Conservation (phyloP, 2,329 filamentous ascomycete genomes). For the Arthrinium puccinioides region DNA sequence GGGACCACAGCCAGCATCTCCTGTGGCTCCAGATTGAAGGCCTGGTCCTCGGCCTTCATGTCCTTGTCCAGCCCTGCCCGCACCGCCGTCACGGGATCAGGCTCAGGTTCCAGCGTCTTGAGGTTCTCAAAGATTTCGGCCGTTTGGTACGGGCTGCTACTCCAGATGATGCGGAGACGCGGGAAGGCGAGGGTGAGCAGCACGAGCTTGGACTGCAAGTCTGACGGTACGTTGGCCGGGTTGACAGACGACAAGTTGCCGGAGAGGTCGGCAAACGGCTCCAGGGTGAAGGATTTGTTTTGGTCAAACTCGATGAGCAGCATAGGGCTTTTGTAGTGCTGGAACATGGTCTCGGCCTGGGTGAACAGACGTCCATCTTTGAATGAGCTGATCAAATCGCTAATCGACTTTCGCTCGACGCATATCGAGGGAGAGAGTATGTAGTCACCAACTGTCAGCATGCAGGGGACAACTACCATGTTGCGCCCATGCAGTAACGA, state of each 20-base stretch:
- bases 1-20: conserved; percentile 86
- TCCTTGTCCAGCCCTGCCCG: conserved; percentile 67
- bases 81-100: conserved; percentile 82
- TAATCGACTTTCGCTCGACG: conserved; percentile 88
- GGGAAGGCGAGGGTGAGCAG: conserved; percentile 90
- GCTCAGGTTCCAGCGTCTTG: conserved; percentile 83
- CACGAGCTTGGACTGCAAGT: conserved; percentile 87
- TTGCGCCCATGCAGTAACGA: conserved; percentile 84
- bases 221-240: conserved; percentile 53
- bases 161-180: conserved; percentile 87
- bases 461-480: conserved; percentile 86
- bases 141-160: conserved; percentile 85
- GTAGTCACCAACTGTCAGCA: conserved; percentile 95
- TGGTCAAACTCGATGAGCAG: conserved; percentile 97
- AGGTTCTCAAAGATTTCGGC: conserved; percentile 94
- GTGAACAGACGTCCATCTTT: conserved; percentile 85
- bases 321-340: conserved; percentile 84
- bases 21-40: conserved; percentile 77
- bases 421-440: conserved; percentile 86
- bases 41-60: conserved; percentile 56
- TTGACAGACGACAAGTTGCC: conserved; percentile 57
- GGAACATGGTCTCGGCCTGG: conserved; percentile 90
- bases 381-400: conserved; percentile 86
- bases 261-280: conserved; percentile 64
- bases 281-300: conserved; percentile 93